phyloP scores from a whole-genome alignment of 2,329 filamentous ascomycete species.

The Talaromyces sp. region DNA sequence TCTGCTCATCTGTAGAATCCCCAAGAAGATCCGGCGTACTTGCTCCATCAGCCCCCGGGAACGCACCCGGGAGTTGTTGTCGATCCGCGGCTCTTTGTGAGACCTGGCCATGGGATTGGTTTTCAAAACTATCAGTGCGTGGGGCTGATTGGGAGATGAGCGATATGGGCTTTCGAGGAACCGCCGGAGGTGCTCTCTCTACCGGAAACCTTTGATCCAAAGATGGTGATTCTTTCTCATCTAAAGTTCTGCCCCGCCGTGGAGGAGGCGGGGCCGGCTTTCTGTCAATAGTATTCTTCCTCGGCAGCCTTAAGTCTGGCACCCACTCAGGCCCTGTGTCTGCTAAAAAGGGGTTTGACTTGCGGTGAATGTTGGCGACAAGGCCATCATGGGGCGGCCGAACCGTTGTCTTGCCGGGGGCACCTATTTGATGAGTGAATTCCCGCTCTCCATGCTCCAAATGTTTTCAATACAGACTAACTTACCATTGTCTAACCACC shows the following conservation, averaged over 20 bases:
- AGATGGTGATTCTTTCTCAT: background rate
- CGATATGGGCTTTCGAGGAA: conserved; percentile 64
- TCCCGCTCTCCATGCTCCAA: background rate
- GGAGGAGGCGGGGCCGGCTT: conserved; percentile 30
- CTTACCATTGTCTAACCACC: conserved; percentile 66
- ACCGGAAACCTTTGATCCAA: background rate
- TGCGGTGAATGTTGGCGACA: conserved; percentile 71
- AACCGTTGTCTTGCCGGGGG: conserved; percentile 74
- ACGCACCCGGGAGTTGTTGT: background rate
- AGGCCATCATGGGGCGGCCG: conserved; percentile 65
- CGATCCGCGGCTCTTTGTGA: background rate
- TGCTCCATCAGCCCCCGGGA: background rate
- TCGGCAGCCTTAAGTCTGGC: conserved; percentile 17
- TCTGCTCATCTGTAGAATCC: conserved; percentile 21
- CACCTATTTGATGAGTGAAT: conserved; percentile 48
- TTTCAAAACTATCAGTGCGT: background rate
- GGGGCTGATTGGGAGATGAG: conserved; percentile 27
- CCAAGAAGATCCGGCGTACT: conserved; percentile 28
- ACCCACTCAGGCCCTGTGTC: conserved; percentile 86
- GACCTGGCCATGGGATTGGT: background rate
- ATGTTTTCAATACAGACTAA: conserved; percentile 7
- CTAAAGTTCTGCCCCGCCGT: conserved; percentile 13
- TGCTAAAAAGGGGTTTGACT: conserved; percentile 78
- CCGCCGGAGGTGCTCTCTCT: conserved; percentile 45
- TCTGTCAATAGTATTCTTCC: conserved; percentile 15